Evolutionary conservation across 2,329 filamentous ascomycete species (phyloP), one percentile per base, ranked within the genome.

Genomic region (Diaporthe batatas): DNA sequence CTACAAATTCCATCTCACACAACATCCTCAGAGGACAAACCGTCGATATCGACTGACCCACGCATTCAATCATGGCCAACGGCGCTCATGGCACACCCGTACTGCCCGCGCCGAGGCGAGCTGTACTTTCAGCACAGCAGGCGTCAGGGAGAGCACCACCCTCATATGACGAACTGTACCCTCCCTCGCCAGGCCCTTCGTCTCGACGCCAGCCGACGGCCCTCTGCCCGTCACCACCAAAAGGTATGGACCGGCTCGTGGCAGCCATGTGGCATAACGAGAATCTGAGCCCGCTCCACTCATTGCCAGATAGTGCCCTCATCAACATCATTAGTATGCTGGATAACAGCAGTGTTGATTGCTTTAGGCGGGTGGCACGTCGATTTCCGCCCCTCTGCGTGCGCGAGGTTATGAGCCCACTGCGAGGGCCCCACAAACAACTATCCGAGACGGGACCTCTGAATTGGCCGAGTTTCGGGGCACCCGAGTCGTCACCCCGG

Each of bases 301-400:
- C 25, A 16, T 34, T 71, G 6, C 69, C 47, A 2, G 36, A 71
- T 6, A 1, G 1, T 8, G 3, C 57, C 4, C 4, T 67, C 49
- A 6, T 47, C 14, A 36, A 47, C 6, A 36, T 71, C 6, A 44
- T 71, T 2, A 5, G 23, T 0, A 39, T 18, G 7, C 21, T 71
- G 25, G 32, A 21, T 25, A 53, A 44, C 3, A 54, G 11, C 25
- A 32, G 57, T n/a, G 7, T 65, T 25, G 69, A 71, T 12, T 71
- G 69, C 36, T 25, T 71, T 21, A 32, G 69, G 10, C 69, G 69
- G 2, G 58, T 36, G 16, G 42, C 69, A 21, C 57, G 69, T 7
- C 54, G 32, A 25, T 36, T 71, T 25, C 58, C 69, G 3, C 32
- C 34, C 0, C 25, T 71, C 4, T 71, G 69, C n/a, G 59, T 64